These are phyloP conservation scores for Amoeboaphelidium protococcarum DNA, from an alignment of 371 early-diverging fungal species.

Conservation along the genomic window DNA sequence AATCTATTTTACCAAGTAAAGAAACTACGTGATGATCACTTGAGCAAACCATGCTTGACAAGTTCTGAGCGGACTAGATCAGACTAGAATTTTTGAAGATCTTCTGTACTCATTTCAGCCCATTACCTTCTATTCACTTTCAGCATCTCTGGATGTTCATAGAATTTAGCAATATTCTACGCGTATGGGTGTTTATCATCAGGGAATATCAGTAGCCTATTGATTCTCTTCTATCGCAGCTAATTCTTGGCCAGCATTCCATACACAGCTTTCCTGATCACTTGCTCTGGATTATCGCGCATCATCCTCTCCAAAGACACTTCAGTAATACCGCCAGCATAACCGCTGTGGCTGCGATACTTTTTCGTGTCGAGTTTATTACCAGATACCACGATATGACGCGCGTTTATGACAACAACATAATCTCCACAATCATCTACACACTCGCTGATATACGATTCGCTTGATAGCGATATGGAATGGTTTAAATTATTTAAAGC, in stretches of 20 bases:
- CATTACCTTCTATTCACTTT: not conserved
- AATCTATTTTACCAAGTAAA: too few relatives aligned
- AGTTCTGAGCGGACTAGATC: too few relatives aligned
- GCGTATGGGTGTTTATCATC: constrained; percentile 72
- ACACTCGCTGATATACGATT: not conserved
- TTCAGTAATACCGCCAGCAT: constrained; percentile 73
- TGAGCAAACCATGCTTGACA: too few relatives aligned
- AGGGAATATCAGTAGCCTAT: constrained; percentile 58
- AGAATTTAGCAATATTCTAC: constrained; percentile 53
- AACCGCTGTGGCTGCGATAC: constrained; percentile 68
- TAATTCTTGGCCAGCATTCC: constrained; percentile 91
- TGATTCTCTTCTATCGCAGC: constrained; percentile 46
- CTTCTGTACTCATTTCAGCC: not conserved
- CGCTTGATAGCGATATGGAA: not conserved
- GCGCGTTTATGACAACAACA: constrained; percentile 85
- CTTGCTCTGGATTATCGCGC: constrained; percentile 48
- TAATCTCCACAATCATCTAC: constrained; percentile 88
- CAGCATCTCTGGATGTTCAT: constrained; percentile 19
- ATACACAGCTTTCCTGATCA: constrained; percentile 67
- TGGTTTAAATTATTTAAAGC: too few relatives aligned
- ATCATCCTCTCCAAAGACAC: constrained; percentile 40
- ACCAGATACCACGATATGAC: constrained; percentile 52
- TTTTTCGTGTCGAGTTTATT: constrained; percentile 62
- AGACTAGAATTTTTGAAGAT: too few relatives aligned
- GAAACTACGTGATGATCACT: too few relatives aligned